Base-by-base conservation (phyloP, 2,329 filamentous ascomycete genomes). In the Colletotrichum gloeosporioides region DNA sequence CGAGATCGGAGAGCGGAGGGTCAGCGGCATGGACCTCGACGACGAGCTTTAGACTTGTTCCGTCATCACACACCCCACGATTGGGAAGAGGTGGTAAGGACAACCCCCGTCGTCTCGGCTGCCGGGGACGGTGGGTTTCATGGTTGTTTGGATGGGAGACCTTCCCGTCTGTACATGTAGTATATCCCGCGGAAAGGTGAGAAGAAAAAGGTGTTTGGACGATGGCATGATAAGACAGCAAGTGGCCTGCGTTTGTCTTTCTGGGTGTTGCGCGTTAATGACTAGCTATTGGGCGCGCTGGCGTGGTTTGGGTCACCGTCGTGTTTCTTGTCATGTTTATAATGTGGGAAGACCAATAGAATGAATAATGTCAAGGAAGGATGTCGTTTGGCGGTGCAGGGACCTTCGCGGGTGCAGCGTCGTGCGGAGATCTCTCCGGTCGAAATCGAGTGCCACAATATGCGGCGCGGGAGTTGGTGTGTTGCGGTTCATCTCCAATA, bases 1-100 rank as follows among this genome's bases (percentile, higher is more conserved):
- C 68, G 95, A 98, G 82, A 81, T 97, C 80, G 96, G 93, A 1
- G 96, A 98, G 88, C 89, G 88, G 82, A 89, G 92, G 82, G 85
- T 93, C 55, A 88, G 89, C 75, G 92, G 91, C 10, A 86, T 91
- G 83, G 91, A 91, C 25, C 93, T 91, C 22, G 90, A 92, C 66
- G 73, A 76, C 32, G 73, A 76, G 25, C 66, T 69, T 73, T 76
- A 76, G 63, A 39, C 39, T 68, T 68, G 31, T 59, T 27, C 18
- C 25, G 15, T 64, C 32, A 49, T 16, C n/a, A 12, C 8, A 22
- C 34, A 34, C n/a, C 71, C n/a, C 27, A 25, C 32, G 22, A n/a
- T 12, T 27, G 15, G 36, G 31, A 25, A 15, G 55, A 13, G 16
- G 44, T 53, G 10, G 70, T 32, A 68, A 62, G 53, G 63, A n/a